A percentile compares a stretch with the other conserved stretches of the same genome.
phyloP scores from a whole-genome alignment of 2,329 filamentous ascomycete genomes.

The Zopfia rhizophila region DNA sequence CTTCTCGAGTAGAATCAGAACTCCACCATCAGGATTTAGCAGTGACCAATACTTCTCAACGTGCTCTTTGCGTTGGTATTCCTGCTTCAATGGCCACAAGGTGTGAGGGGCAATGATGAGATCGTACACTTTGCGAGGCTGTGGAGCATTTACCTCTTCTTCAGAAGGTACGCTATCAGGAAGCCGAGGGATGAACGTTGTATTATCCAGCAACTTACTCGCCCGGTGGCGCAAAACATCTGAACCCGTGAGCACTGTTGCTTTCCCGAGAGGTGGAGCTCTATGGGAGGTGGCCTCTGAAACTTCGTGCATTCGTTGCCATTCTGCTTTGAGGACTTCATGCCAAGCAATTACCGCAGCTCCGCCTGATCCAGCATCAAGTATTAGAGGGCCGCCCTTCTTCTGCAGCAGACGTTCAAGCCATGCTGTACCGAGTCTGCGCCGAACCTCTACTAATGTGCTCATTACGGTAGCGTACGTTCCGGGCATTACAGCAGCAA shows the following conservation, averaged over 20 bases:
- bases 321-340: conserved; percentile 82
- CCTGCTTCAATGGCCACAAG: conserved; percentile 79
- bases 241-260: conserved; percentile 82
- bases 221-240: conserved; percentile 78
- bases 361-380: conserved; percentile 80
- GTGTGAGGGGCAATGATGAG: conserved; percentile 89
- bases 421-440: conserved; percentile 77
- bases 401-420: conserved; percentile 70
- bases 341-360: conserved; percentile 80
- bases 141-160: conserved; percentile 48
- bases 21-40: conserved; percentile 82
- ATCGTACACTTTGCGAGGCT: conserved; percentile 80
- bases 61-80: conserved; percentile 79
- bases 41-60: conserved; percentile 91
- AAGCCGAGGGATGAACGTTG: conserved; percentile 90
- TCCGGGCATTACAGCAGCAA: conserved; percentile 75
- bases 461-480: conserved; percentile 75
- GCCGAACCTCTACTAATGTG: conserved; percentile 77
- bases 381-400: conserved; percentile 70
- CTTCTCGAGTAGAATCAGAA: conserved; percentile 90
- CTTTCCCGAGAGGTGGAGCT: conserved; percentile 71
- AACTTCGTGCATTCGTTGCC: conserved; percentile 70
- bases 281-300: conserved; percentile 33
- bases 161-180: conserved; percentile 82
- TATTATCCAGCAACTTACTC: conserved; percentile 83